A percentile compares a stretch with the other conserved stretches of the same genome.
Conservation (phyloP, 768 basidiomycete species). For the Lyophyllum decastes region DNA sequence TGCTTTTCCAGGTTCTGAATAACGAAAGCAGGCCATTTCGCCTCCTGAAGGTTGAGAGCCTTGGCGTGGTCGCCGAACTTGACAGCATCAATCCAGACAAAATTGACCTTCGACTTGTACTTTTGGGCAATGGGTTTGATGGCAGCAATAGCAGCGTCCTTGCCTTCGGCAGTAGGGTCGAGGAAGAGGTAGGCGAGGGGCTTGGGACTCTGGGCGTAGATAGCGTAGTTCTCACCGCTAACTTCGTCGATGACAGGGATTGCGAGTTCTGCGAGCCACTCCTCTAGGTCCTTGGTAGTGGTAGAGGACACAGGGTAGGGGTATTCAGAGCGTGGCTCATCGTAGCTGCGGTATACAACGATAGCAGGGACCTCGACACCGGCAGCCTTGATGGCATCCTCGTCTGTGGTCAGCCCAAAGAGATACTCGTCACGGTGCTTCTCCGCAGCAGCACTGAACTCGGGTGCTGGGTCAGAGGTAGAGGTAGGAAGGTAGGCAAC, state of each 20-base stretch:
- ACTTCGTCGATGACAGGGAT: slow-evolving; percentile 92
- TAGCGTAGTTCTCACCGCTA: slow-evolving; percentile 87
- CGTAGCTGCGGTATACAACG: slow-evolving; percentile 90
- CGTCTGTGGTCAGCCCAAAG: slow-evolving; percentile 84
- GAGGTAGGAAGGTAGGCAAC: slow-evolving; percentile 82
- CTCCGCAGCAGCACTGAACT: slow-evolving; percentile 82
- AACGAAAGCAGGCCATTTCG: slow-evolving; percentile 93
- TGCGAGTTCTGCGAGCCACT: slow-evolving; percentile 82
- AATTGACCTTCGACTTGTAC: slow-evolving; percentile 88
- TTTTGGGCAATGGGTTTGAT: slow-evolving; percentile 78
- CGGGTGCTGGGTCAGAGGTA: slow-evolving; percentile 66
- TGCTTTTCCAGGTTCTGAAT: slow-evolving; percentile 83
- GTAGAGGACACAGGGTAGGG: slow-evolving; percentile 62
- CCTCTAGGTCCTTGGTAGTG: slow-evolving; percentile 61
- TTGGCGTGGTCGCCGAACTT: slow-evolving; percentile 97
- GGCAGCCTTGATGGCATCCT: slow-evolving; percentile 64
- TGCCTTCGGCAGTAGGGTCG: slow-evolving; percentile 71
- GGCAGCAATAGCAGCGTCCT: slow-evolving; percentile 62
- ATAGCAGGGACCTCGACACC: slow-evolving; percentile 81
- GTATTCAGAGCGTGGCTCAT: slow-evolving; percentile 75
- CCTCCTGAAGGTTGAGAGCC: slow-evolving; percentile 82
- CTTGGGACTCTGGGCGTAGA: slow-evolving; percentile 79
- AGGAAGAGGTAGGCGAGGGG: slow-evolving; percentile 95
- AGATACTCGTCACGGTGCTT: slow-evolving; percentile 91
- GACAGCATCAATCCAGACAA: slow-evolving; percentile 96